A percentile compares a stretch with the other conserved stretches of the same genome.
Evolutionary conservation across 495 filamentous ascomycete species (phyloP).

Genomic region (Penicillium turbatum): DNA sequence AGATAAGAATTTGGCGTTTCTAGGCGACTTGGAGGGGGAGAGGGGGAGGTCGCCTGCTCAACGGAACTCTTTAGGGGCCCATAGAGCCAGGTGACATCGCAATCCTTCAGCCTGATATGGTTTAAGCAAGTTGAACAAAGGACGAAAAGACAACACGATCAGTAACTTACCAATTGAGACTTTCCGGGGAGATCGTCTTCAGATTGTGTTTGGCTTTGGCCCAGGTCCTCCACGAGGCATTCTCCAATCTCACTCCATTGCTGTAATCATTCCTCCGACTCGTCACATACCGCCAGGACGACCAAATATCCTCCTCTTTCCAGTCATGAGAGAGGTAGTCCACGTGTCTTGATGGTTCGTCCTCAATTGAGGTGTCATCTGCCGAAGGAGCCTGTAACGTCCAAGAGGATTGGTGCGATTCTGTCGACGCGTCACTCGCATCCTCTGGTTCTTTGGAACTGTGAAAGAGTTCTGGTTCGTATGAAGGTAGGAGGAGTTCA

Average conservation of each 20-base stretch:
- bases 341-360: conserved; percentile 83
- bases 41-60: conserved; percentile 35
- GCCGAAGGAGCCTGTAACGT: conserved; percentile 47
- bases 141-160: conserved; percentile 8
- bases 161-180: conserved; percentile 72
- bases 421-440: conserved; percentile 23
- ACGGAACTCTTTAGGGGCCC: conserved; percentile 77
- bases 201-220: conserved; percentile 81
- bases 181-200: conserved; percentile 82
- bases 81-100: conserved; percentile 97
- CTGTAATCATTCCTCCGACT: conserved; percentile 70
- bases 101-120: conserved; percentile 82
- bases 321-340: conserved; percentile 96
- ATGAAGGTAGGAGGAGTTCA: conserved; percentile 41
- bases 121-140: not conserved
- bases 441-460: conserved; percentile 15
- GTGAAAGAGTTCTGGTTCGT: not conserved
- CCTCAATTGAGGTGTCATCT: conserved; percentile 76
- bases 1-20: conserved; percentile 80
- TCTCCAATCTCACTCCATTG: conserved; percentile 81
- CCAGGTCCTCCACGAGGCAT: conserved; percentile 99
- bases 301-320: conserved; percentile 97
- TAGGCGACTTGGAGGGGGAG: conserved; percentile 55
- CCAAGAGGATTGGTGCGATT: conserved; percentile 14
- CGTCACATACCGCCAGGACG: conserved; percentile 91